Conservation (phyloP, 805 yeast genomes). For the Kuraishia hungarica region DNA sequence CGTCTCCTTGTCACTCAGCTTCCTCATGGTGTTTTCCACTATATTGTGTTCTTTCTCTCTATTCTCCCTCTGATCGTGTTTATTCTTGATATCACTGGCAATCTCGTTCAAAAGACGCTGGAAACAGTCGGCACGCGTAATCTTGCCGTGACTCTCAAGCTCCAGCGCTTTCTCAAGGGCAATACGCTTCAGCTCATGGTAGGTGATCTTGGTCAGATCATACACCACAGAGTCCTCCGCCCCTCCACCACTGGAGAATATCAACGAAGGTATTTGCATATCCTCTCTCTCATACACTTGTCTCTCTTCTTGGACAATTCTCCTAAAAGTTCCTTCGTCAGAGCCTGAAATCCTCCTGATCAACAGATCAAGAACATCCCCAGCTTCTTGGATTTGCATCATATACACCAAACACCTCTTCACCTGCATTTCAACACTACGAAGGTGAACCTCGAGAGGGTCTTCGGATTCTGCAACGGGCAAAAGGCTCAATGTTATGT, state of each 20-base stretch:
- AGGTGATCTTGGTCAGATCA: constrained; percentile 37
- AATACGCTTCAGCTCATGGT: constrained; percentile 68
- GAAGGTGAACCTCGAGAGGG: constrained; percentile 45
- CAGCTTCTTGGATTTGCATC: constrained; percentile 71
- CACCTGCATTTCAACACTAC: constrained; percentile 60
- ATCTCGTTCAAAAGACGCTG: constrained; percentile 78
- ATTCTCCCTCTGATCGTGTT: constrained; percentile 32
- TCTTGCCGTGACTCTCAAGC: constrained; percentile 57
- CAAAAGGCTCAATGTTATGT: constrained; percentile 4
- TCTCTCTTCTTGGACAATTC: constrained; percentile 28
- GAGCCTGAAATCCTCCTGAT: constrained; percentile 55
- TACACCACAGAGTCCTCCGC: not conserved
- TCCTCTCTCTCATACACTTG: constrained; percentile 28
- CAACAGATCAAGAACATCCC: constrained; percentile 59
- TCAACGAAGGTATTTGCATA: constrained; percentile 13
- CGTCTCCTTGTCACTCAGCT: constrained; percentile 34
- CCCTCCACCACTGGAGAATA: not conserved
- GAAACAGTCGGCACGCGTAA: constrained; percentile 61
- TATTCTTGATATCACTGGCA: constrained; percentile 62
- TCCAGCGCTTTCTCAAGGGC: constrained; percentile 71
- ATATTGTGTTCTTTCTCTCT: constrained; percentile 32
- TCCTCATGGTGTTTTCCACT: constrained; percentile 32
- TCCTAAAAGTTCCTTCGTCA: constrained; percentile 61
- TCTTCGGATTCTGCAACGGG: constrained; percentile 37
- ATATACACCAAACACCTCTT: constrained; percentile 79